Base-by-base conservation (phyloP, 495 filamentous ascomycete genomes). In the Sabuloglossum arenarium region DNA sequence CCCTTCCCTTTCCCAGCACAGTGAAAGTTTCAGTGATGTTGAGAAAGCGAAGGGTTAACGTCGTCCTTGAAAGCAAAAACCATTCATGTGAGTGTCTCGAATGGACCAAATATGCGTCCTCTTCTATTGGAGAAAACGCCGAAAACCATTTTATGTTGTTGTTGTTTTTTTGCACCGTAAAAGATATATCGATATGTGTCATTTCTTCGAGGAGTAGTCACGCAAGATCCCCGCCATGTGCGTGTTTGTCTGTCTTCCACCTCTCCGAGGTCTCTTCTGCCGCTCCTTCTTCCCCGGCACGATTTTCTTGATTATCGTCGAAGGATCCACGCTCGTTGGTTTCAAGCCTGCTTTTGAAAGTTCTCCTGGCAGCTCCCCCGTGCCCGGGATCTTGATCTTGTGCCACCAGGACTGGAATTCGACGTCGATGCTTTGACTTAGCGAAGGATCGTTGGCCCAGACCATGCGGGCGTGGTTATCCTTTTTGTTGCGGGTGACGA, bases 401-500 rank as follows among this genome's bases (percentile, higher is more conserved):
- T 82, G 73, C 89, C 90, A 98, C 62, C 90, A 81, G 8, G 69
- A 64, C 64, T 79, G 74, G 64, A 97, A 94, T 65, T 94, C 85
- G 8, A 78, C 69, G 58, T 96, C 89, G 54, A 96, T 78, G 34
- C 74, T 66, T 64, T 85, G 79, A 55, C 79, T 76, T 34, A 94
- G 73, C 4, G 79, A 80, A 3, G 88, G 78, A 61, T 91, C 83
- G 64, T 98, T 85, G 10, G 79, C 76, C 88, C 89, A 98, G 29
- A 97, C 82, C 73, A 83, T 84, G 61, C 80, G 78, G 5, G 88
- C 77, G 60, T 80, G 77, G 60, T 86, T 82, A 63, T 97, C 93
- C 69, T 97, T 97, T 72, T 93, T 94, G 56, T 88, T 89, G 39
- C 88, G 77, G 28, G 84, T 83, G 16, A 94, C 84, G 21, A 96